A percentile compares a stretch with the other conserved stretches of the same genome.
Conservation (phyloP, 1,284 basidiomycete species). For the Chondrostereum purpureum region DNA sequence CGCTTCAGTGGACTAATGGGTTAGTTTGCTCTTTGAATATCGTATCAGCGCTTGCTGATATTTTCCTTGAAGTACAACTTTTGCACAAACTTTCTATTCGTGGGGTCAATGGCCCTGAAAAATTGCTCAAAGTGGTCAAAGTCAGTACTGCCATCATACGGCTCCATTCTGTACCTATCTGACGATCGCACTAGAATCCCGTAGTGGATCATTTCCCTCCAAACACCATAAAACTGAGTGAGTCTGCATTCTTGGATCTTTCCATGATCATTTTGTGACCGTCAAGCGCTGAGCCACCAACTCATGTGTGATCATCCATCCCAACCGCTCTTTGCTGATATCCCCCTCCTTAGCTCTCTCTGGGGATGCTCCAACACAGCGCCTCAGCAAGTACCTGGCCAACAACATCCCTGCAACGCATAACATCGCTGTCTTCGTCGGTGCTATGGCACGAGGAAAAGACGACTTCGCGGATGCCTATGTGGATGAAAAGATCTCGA, state of each 20-base stretch:
- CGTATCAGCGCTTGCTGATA: not conserved
- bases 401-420: conserved; percentile 78
- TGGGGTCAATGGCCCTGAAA: conserved; percentile 94
- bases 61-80: conserved; percentile 72
- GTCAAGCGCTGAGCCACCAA: no score
- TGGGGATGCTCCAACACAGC: conserved; percentile 82
- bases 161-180: conserved; percentile 1
- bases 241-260: conserved; percentile 23
- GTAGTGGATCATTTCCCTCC: conserved; percentile 92
- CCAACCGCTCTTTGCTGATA: not conserved
- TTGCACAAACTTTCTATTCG: conserved; percentile 94
- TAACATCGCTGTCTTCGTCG: conserved; percentile 91
- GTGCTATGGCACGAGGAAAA: conserved; percentile 92
- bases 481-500: conserved; percentile 95
- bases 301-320: not conserved
- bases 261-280: conserved; percentile 6
- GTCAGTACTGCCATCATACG: conserved; percentile 20
- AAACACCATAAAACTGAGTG: conserved; percentile 94
- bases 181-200: conserved; percentile 63
- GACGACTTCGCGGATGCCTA: conserved; percentile 98
- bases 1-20: conserved; percentile 98
- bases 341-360: conserved; percentile 65
- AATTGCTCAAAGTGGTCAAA: conserved; percentile 95
- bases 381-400: conserved; percentile 79
- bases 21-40: conserved; percentile 31